A percentile compares a stretch with the other conserved stretches of the same genome.
Conservation (phyloP, 1,284 basidiomycete genomes). For the Tylopilus orsonianus region DNA sequence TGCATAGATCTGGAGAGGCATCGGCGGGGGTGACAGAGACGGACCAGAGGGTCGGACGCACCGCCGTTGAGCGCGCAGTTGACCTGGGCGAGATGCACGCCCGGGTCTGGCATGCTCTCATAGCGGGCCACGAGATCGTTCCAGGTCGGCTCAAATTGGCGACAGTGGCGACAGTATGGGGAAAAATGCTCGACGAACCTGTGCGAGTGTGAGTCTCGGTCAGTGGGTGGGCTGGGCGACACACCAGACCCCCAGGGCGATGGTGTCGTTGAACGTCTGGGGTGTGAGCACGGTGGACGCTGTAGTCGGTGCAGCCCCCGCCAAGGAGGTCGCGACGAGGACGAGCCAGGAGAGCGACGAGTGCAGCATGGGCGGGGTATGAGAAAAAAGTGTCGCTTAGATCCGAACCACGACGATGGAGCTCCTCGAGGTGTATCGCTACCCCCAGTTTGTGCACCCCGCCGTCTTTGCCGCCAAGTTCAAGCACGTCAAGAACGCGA, state of each 20-base stretch:
- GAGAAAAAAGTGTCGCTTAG: conserved; percentile 4
- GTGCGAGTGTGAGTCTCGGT: background rate
- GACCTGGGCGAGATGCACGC: conserved; percentile 79
- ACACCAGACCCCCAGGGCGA: conserved; percentile 68
- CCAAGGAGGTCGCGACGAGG: conserved; percentile 35
- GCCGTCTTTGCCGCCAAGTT: conserved; percentile 69
- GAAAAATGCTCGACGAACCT: conserved; percentile 77
- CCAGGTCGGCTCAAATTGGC: conserved; percentile 83
- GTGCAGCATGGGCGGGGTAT: background rate
- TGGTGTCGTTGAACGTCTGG: conserved; percentile 60
- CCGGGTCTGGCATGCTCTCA: conserved; percentile 50
- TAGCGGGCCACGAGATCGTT: conserved; percentile 63
- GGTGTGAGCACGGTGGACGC: conserved; percentile 51
- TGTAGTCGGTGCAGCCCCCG: conserved; percentile 40
- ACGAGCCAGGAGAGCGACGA: conserved; percentile 25
- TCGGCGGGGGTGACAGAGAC: background rate
- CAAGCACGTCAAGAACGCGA: conserved; percentile 62
- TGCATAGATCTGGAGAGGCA: conserved; percentile 70
- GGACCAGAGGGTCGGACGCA: conserved; percentile 34
- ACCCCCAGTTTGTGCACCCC: conserved; percentile 51
- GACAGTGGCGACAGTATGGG: conserved; percentile 81
- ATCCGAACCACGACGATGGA: conserved; percentile 22
- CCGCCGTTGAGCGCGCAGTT: conserved; percentile 85
- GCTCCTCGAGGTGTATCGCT: conserved; percentile 54
- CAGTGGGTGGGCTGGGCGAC: conserved; percentile 11